phyloP scores from a whole-genome alignment of 441 rosid genomes.

The Gossypium davidsonii region DNA sequence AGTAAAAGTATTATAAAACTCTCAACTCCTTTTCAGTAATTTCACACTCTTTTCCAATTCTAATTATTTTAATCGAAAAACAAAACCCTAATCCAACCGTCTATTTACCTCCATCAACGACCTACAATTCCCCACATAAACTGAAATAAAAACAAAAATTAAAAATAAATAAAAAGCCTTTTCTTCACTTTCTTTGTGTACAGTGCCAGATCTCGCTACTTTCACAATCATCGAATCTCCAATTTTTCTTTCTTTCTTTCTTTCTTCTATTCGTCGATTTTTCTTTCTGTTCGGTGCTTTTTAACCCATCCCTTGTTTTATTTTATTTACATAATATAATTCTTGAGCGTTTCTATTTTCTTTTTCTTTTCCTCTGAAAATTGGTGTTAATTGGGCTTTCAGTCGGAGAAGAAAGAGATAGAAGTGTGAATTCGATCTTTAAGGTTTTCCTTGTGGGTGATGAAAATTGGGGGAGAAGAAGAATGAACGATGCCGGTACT shows the following conservation, averaged over 20 bases:
- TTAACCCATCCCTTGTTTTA: not conserved
- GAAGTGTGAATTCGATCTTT: not conserved
- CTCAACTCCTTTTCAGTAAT: not conserved
- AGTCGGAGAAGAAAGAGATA: not conserved
- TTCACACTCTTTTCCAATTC: not conserved
- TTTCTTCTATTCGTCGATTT: not conserved
- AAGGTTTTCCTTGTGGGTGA: not conserved
- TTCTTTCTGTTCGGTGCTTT: not conserved
- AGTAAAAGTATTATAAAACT: not conserved
- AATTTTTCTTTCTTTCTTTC: not conserved
- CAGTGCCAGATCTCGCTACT: constrained; percentile 18
- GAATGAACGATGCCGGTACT: constrained; percentile 69
- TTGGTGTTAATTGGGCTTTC: not conserved
- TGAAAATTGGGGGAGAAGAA: constrained; percentile 23
- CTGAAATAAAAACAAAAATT: no score
- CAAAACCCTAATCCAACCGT: not conserved
- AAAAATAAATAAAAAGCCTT: not conserved
- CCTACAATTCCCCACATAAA: not conserved
- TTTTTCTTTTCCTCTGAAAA: not conserved
- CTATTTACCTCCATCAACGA: not conserved
- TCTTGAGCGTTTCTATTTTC: not conserved
- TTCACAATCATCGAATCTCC: constrained; percentile 17
- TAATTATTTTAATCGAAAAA: not conserved
- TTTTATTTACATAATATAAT: not conserved
- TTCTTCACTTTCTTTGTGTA: not conserved